Evolutionary conservation across 345 rosid species (phyloP), one percentile per base, ranked within the genome.

Genomic region (Salix suchowensis): DNA sequence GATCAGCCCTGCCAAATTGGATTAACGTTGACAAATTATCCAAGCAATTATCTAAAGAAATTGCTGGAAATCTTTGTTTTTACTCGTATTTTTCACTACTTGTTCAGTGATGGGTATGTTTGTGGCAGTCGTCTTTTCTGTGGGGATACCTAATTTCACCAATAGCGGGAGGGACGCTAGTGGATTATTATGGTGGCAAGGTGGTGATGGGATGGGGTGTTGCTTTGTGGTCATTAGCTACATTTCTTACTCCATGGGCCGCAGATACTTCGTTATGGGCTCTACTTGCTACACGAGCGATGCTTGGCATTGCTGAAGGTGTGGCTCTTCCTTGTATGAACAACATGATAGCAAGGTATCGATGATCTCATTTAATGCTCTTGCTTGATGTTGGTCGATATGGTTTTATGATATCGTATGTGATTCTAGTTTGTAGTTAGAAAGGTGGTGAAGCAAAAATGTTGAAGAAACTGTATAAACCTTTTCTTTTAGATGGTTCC

Each of bases 251-350:
- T 7, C 99, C 99, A 13, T 95, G 95, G 95, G 99, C 99, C 16
- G 96, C 97, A n/a, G 98, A 95, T 74, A 80, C 89, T 74, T 91
- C 94, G 66, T 66, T 93, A 34, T 86, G 82, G 77, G 89, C 96
- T 28, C 88, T 95, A 4, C 97, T 95, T 46, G 88, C 87, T 15
- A 77, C 86, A 77, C 88, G 98, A 75, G 94, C 93, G 36, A 77
- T 86, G 85, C 93, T 95, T 75, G 99, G 99, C 7, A 77, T 93
- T 72, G 98, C 97, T n/a, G 96, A 95, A 88, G 99, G 99, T 60
- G 97, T 91, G 74, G 98, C 99, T 82, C 96, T 93, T 81, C 99
- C 99, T 85, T 88, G 94, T 66, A 93, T 95, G 99, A 95, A 93
- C 92, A 95, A 95, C 79, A 91, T 95, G 99, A 89, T 93, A 67